Conservation (phyloP, 331 rosid genomes). For the Malus hybrid region DNA sequence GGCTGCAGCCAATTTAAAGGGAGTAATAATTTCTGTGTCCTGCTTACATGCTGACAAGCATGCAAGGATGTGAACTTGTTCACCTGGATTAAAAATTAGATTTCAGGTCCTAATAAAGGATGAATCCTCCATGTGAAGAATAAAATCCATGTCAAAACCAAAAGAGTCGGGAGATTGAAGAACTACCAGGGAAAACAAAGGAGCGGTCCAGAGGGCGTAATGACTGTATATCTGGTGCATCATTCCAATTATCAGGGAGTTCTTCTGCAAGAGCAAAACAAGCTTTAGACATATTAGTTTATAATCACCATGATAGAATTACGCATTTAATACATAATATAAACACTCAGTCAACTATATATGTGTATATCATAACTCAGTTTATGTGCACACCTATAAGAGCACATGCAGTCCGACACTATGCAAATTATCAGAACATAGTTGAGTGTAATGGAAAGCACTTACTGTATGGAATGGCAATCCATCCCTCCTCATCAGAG, state of each 20-base stretch:
- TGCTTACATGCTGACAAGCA: slow-evolving; percentile 91
- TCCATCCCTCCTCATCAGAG: slow-evolving; percentile 84
- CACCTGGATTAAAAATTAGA: slow-evolving; percentile 59
- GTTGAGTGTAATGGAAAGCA: neutral
- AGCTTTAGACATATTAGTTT: slow-evolving; percentile 7
- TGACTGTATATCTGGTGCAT: slow-evolving; percentile 62
- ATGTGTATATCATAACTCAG: neutral
- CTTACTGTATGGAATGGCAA: slow-evolving; percentile 72
- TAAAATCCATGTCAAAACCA: slow-evolving; percentile 16
- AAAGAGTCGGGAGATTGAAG: slow-evolving; percentile 16
- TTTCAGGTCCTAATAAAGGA: slow-evolving; percentile 30
- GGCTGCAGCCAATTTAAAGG: slow-evolving; percentile 69
- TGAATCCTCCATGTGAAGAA: slow-evolving; percentile 1
- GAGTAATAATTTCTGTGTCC: slow-evolving; percentile 67
- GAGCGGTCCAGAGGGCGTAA: slow-evolving; percentile 62
- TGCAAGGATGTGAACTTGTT: slow-evolving; percentile 85
- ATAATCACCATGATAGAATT: neutral
- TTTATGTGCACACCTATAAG: too few relatives aligned
- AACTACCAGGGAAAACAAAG: slow-evolving; percentile 87
- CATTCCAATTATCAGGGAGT: slow-evolving; percentile 75
- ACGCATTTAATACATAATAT: neutral
- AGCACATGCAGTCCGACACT: neutral
- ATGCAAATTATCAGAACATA: neutral
- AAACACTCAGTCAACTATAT: neutral
- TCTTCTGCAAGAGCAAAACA: slow-evolving; percentile 51